Base-by-base conservation (phyloP, 2,329 filamentous ascomycete species). In the Elsinoe batatas region DNA sequence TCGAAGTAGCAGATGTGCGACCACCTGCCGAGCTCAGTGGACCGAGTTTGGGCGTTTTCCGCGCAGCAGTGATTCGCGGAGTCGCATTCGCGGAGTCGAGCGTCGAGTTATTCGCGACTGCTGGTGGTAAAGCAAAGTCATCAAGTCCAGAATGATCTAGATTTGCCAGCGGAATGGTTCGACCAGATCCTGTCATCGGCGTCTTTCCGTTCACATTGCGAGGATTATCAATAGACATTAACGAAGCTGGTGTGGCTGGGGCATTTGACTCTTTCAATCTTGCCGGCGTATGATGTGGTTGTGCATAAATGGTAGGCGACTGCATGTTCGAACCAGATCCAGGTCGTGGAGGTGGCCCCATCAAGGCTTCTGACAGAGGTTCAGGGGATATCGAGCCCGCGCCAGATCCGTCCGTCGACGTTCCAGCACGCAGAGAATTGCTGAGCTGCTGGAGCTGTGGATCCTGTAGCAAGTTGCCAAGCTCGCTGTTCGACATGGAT, bases 211-310 rank as follows among this genome's bases (percentile, higher is more conserved):
- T 49, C n/a, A 56, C 53, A 30, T 57, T 56, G 17, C 43, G 43
- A 33, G 38, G 54, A 40, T 58, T 54, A 17, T 54, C 66, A 18
- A 73, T 65, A 38, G 70, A 69, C 87, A 96, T 95, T 57, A 95
- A 72, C 5, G 90, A 95, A 7, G 91, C 88, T 0, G 90, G 90
- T 0, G 90, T 95, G 1, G 88, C 90, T 10, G 88, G 87, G 53
- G 83, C 71, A 13, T 44, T 46, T 6, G n/a, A 20, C 5, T 51
- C 32, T 30, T 26, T 43, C n/a, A 38, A 57, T 42, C 5, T 50
- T 35, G 13, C 38, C 42, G 47, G 58, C 18, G 36, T 53, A 46
- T 26, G 58, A 35, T 47, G 58, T 55, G 13, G 75, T 62, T 84
- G 80, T 5, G 82, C 77, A 53, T 74, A 72, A 17, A 89, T 79